Evolutionary conservation across 768 basidiomycete genomes (phyloP).

Genomic region (Lentinula raphanica): DNA sequence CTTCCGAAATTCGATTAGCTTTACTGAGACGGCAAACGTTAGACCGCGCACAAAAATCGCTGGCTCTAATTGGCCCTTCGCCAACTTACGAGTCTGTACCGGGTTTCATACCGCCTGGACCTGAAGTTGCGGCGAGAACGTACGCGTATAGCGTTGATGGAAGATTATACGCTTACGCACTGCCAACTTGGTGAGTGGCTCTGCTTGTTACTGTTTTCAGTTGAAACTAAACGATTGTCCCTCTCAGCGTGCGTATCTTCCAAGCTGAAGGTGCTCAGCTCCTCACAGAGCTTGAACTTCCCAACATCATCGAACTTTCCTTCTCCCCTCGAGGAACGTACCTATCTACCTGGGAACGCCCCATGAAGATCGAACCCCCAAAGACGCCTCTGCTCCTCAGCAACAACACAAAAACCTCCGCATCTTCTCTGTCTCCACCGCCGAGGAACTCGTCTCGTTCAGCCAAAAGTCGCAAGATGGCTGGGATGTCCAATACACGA

Average conservation of each 20-base stretch:
- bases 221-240: no score
- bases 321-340: constrained; percentile 95
- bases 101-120: constrained; percentile 64
- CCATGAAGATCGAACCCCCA: constrained; percentile 85
- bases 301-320: constrained; percentile 75
- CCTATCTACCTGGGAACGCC: constrained; percentile 94
- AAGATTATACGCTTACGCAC: constrained; percentile 78
- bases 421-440: constrained; percentile 81
- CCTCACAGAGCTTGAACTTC: constrained; percentile 67
- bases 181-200: constrained; percentile 55
- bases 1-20: no score
- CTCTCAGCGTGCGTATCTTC: constrained; percentile 74
- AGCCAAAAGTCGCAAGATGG: constrained; percentile 87
- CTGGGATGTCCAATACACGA: constrained; percentile 90
- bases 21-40: no score
- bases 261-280: constrained; percentile 70
- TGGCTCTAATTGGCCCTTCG: constrained; percentile 79
- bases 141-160: constrained; percentile 85
- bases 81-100: constrained; percentile 68
- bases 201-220: constrained; percentile 26
- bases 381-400: constrained; percentile 70
- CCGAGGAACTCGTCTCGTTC: constrained; percentile 83
- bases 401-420: constrained; percentile 93
- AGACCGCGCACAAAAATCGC: constrained; percentile 94
- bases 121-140: constrained; percentile 69